phyloP scores from a whole-genome alignment of 2,329 filamentous ascomycete species.

The Stagonosporopsis tanaceti region DNA sequence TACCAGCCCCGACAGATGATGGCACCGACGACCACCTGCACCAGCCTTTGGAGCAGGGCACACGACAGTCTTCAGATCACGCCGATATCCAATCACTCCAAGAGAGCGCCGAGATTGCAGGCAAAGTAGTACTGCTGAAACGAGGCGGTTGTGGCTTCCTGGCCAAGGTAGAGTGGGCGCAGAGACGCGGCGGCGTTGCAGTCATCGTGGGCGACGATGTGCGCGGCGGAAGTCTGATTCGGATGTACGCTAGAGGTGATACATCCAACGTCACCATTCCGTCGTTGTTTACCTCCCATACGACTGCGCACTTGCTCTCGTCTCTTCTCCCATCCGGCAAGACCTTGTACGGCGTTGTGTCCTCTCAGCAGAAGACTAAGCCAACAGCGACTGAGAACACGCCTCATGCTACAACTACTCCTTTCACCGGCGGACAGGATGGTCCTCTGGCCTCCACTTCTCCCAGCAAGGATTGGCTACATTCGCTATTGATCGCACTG shows the following conservation, averaged over 20 bases:
- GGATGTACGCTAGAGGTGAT: constrained; percentile 98
- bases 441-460: background rate
- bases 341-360: constrained; percentile 62
- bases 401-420: background rate
- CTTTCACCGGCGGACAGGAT: constrained; percentile 21
- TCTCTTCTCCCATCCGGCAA: constrained; percentile 72
- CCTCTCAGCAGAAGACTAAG: constrained; percentile 64
- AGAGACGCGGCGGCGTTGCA: constrained; percentile 85
- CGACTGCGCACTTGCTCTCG: constrained; percentile 90
- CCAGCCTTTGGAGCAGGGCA: constrained; percentile 54
- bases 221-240: constrained; percentile 85
- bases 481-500: constrained; percentile 55
- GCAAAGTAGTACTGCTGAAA: constrained; percentile 90
- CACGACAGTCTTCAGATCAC: constrained; percentile 56
- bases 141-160: constrained; percentile 95
- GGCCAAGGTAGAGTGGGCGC: constrained; percentile 97
- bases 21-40: constrained; percentile 85
- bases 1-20: constrained; percentile 60
- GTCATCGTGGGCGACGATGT: constrained; percentile 95
- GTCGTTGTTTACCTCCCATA: constrained; percentile 92
- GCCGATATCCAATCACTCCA: constrained; percentile 92
- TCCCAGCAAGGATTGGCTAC: constrained; percentile 53
- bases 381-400: constrained; percentile 33
- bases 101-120: constrained; percentile 89
- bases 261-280: constrained; percentile 95